Conservation (phyloP, 2,329 filamentous ascomycete species). For the Canariomyces notabilis region DNA sequence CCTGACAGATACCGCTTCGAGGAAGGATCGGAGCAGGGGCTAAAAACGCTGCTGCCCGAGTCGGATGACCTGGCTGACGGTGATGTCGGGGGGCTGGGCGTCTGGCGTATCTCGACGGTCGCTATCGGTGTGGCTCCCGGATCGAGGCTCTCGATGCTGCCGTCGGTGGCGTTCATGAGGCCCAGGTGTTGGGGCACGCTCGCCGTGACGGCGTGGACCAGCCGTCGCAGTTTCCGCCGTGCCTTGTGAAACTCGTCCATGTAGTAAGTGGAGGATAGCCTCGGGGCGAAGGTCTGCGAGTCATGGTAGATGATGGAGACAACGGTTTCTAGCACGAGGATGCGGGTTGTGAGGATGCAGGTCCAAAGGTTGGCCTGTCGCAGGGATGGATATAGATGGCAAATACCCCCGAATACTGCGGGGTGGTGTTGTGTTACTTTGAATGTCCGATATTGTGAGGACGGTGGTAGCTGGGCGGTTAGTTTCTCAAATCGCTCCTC, state of each 20-base stretch:
- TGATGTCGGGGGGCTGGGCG: conserved; percentile 28
- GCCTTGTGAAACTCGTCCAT: conserved; percentile 34
- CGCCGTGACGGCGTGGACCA: conserved; percentile 40
- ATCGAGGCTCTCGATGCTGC: conserved; percentile 25
- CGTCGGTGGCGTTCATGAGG: conserved; percentile 39
- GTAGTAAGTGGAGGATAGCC: conserved; percentile 26
- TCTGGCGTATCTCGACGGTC: conserved; percentile 29
- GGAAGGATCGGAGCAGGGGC: conserved; percentile 7
- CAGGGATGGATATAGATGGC: conserved; percentile 44
- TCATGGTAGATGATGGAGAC: conserved; percentile 38
- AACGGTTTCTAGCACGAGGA: conserved; percentile 45
- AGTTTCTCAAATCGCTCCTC: conserved; percentile 41
- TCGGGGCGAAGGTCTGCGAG: conserved; percentile 25
- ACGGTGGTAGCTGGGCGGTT: conserved; percentile 34
- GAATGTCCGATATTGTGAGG: conserved; percentile 40
- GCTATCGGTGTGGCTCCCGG: conserved; percentile 23
- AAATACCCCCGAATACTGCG: conserved; percentile 38
- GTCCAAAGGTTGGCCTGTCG: conserved; percentile 45
- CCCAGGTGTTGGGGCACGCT: conserved; percentile 48
- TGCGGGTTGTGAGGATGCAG: conserved; percentile 40
- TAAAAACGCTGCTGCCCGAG: conserved; percentile 16
- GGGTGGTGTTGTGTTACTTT: conserved; percentile 36
- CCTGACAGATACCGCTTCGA: conserved; percentile 22
- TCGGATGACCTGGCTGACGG: conserved; percentile 21
- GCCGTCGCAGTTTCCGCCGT: conserved; percentile 35